These are phyloP conservation scores for Peribolospora baueri DNA, from an alignment of 768 basidiomycete genomes.

Conservation along the genomic window DNA sequence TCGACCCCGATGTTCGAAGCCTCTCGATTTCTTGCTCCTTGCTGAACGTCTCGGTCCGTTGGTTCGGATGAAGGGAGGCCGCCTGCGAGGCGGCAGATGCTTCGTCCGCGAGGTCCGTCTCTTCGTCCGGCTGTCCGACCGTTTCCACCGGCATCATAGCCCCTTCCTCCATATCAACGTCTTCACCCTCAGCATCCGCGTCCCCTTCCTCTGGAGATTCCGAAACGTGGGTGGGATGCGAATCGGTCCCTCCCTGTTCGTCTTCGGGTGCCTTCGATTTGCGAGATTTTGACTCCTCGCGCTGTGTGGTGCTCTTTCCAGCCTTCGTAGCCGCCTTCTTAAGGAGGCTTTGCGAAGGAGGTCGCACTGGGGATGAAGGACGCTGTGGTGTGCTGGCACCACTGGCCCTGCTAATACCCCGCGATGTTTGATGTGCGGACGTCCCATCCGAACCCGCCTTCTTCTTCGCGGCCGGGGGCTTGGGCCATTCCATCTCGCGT, in stretches of 20 bases:
- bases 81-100: constrained; percentile 27
- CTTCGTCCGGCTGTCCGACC: constrained; percentile 30
- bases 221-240: constrained; percentile 7
- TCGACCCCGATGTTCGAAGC: constrained; percentile 84
- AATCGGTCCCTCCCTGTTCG: constrained; percentile 1
- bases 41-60: constrained; percentile 43
- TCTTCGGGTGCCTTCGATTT: constrained; percentile 9
- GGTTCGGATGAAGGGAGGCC: constrained; percentile 2
- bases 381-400: no score
- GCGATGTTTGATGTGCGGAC: not conserved
- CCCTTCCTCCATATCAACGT: constrained; percentile 8
- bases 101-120: constrained; percentile 34
- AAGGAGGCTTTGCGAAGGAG: constrained; percentile 12
- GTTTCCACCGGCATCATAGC: constrained; percentile 18
- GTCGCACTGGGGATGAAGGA: not conserved
- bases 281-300: constrained; percentile 1
- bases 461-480: constrained; percentile 11
- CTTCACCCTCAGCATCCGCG: constrained; percentile 46
- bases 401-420: not conserved
- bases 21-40: constrained; percentile 99
- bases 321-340: constrained; percentile 34
- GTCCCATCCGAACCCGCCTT: constrained; percentile 7
- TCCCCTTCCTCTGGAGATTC: constrained; percentile 19
- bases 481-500: constrained; percentile 80
- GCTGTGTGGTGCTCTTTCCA: constrained; percentile 13